phyloP scores from a whole-genome alignment of 2,329 filamentous ascomycete species.

The Fusarium sp. region DNA sequence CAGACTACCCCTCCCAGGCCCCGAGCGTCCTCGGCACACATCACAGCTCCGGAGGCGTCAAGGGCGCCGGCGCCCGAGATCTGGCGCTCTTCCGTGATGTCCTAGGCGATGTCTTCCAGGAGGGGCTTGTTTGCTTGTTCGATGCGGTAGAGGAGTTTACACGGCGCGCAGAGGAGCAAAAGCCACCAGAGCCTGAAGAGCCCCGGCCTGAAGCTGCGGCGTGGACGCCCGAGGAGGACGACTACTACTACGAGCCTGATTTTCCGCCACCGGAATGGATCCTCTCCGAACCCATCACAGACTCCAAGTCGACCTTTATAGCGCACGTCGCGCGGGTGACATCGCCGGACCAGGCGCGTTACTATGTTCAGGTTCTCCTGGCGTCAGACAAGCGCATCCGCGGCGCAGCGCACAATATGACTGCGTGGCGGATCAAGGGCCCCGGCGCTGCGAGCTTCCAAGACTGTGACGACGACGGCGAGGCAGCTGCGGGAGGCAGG shows the following conservation, averaged over 20 bases:
- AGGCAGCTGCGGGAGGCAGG: slow-evolving; percentile 88
- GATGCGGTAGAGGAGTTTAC: slow-evolving; percentile 85
- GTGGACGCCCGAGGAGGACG: slow-evolving; percentile 17
- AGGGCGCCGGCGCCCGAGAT: slow-evolving; percentile 77
- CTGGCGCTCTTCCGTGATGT: slow-evolving; percentile 76
- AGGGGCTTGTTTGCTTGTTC: slow-evolving; percentile 86
- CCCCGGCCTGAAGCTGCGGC: slow-evolving; percentile 38
- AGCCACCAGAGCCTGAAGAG: slow-evolving; percentile 41
- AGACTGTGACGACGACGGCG: slow-evolving; percentile 96
- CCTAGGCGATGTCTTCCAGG: slow-evolving; percentile 73
- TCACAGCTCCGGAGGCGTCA: slow-evolving; percentile 78
- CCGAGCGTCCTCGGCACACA: slow-evolving; percentile 82
- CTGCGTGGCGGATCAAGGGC: slow-evolving; percentile 85
- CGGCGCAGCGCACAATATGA: slow-evolving; percentile 94
- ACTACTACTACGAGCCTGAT: slow-evolving; percentile 25
- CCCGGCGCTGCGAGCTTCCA: slow-evolving; percentile 70
- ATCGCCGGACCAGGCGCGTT: slow-evolving; percentile 76
- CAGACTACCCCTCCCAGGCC: slow-evolving; percentile 77
- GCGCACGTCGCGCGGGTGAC: slow-evolving; percentile 78
- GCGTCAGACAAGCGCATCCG: slow-evolving; percentile 85
- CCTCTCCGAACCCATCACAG: slow-evolving; percentile 76
- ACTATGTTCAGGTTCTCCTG: slow-evolving; percentile 79
- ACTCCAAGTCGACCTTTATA: slow-evolving; percentile 89
- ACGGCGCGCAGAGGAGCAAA: slow-evolving; percentile 54
- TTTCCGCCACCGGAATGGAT: slow-evolving; percentile 67